Evolutionary conservation across 148 eudicot species (phyloP).

Genomic region (Diospyros lotus): DNA sequence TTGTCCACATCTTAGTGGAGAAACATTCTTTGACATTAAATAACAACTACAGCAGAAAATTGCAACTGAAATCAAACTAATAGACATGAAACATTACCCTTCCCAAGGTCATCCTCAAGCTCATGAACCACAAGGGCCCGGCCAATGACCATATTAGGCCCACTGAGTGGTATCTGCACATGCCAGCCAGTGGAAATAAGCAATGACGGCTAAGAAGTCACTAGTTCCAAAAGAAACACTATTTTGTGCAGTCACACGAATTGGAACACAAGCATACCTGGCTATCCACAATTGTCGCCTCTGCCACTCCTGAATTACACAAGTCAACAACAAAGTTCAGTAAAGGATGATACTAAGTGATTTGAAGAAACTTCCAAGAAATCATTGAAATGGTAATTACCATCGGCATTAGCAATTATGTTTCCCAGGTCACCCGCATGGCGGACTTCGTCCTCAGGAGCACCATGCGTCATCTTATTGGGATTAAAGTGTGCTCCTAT

Average conservation of each 20-base stretch:
- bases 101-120: conserved; percentile 94
- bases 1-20: neutral
- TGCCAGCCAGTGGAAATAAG: conserved; percentile 5
- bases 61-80: conserved; percentile 1
- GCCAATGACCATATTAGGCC: conserved; percentile 85
- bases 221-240: neutral
- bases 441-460: conserved; percentile 91
- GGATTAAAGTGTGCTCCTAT: conserved; percentile 95
- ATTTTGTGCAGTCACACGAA: neutral
- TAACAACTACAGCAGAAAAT: neutral
- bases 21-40: neutral
- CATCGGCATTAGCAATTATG: conserved; percentile 92
- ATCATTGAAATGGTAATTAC: conserved; percentile 22
- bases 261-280: conserved; percentile 44
- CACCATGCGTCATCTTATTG: conserved; percentile 80
- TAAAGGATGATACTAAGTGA: neutral
- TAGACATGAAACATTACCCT: conserved; percentile 45
- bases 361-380: neutral
- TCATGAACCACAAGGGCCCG: conserved; percentile 95
- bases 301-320: conserved; percentile 67
- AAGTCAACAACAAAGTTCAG: neutral
- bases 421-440: conserved; percentile 99
- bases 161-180: conserved; percentile 78
- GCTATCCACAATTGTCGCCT: conserved; percentile 73
- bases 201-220: neutral